Conservation (phyloP, 495 filamentous ascomycete species). For the Staphylotrichum longicolle region DNA sequence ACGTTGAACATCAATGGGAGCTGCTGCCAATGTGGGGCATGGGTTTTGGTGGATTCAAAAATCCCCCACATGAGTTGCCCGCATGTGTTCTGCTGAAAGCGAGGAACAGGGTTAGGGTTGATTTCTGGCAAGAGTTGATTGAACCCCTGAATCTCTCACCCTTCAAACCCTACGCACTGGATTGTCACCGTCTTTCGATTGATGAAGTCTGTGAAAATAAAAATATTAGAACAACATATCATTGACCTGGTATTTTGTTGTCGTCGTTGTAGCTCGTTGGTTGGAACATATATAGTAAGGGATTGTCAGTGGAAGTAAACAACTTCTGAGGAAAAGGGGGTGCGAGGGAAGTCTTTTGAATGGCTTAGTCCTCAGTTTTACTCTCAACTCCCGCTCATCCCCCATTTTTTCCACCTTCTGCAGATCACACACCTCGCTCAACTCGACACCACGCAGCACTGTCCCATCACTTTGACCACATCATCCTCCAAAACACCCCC, state of each 20-base stretch:
- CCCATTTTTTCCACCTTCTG: not conserved
- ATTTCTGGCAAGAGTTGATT: not conserved
- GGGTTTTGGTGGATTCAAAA: slow-evolving; percentile 8
- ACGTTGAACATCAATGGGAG: not conserved
- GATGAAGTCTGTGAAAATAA: not conserved
- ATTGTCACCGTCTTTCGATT: not conserved
- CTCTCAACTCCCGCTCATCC: not conserved
- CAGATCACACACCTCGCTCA: not conserved
- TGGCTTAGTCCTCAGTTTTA: not conserved
- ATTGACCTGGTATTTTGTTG: too few relatives aligned
- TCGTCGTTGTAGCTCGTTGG: too few relatives aligned
- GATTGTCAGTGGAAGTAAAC: too few relatives aligned
- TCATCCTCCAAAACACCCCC: not conserved
- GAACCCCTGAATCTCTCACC: not conserved
- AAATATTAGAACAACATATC: too few relatives aligned
- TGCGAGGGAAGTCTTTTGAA: not conserved
- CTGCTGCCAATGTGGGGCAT: slow-evolving; percentile 8
- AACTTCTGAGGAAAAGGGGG: too few relatives aligned
- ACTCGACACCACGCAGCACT: not conserved
- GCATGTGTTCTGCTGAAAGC: not conserved
- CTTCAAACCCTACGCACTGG: not conserved
- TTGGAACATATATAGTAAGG: too few relatives aligned
- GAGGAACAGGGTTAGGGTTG: slow-evolving; percentile 6
- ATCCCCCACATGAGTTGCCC: not conserved
- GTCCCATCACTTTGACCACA: not conserved